Conservation (phyloP, 768 basidiomycete genomes). For the Rubroboletus satanas region DNA sequence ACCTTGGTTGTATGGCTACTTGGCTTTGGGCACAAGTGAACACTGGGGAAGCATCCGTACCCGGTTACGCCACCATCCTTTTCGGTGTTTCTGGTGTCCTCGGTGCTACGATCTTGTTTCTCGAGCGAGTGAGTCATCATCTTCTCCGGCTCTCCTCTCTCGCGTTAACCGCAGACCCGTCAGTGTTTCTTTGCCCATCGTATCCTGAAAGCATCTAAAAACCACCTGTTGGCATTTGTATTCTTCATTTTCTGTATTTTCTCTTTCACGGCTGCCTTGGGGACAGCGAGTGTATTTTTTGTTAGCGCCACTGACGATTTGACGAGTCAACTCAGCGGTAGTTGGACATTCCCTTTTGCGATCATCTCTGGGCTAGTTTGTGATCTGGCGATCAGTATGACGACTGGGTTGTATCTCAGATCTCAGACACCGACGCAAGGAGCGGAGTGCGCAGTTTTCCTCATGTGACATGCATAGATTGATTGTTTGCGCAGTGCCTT, state of each 20-base stretch:
- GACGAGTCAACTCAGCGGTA: constrained; percentile 5
- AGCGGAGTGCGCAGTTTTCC: constrained; percentile 4
- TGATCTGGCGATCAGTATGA: constrained; percentile 14
- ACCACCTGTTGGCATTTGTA: constrained; percentile 9
- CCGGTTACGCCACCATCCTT: constrained; percentile 11
- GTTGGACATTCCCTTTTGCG: constrained; percentile 20
- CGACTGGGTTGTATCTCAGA: constrained; percentile 8
- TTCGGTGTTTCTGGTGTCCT: constrained; percentile 18
- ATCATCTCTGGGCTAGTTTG: constrained; percentile 16
- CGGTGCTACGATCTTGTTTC: constrained; percentile 13
- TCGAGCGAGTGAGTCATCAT: constrained; percentile 13
- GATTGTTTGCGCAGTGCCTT: constrained; percentile 2
- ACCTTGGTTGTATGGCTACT: constrained; percentile 13
- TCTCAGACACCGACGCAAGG: neutral
- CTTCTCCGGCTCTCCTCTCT: neutral
- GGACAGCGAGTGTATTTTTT: constrained; percentile 20
- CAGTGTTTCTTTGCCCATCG: constrained; percentile 23
- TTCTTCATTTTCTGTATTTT: constrained; percentile 17
- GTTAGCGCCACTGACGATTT: neutral
- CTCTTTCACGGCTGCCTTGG: constrained; percentile 22
- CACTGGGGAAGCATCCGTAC: neutral
- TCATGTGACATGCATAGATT: neutral
- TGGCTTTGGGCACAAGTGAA: constrained; percentile 21
- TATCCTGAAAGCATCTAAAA: constrained; percentile 15
- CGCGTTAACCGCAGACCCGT: neutral